Evolutionary conservation across 257 asterid species (phyloP), one percentile per base, ranked within the genome.

Genomic region (Nicotiana attenuata): DNA sequence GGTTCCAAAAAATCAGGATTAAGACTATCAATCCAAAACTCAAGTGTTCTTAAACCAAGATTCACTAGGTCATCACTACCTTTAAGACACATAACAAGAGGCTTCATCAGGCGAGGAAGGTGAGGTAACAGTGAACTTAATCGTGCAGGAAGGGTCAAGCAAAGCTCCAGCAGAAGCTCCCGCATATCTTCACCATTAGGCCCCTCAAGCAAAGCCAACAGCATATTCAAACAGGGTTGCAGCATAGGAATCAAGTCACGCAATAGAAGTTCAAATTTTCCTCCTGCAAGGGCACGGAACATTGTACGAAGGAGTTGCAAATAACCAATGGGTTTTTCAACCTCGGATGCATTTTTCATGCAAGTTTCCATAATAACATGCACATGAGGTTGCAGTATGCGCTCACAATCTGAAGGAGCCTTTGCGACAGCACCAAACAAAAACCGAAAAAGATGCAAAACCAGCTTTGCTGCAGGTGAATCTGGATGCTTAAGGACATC

Each of bases 11-110:
- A 96, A 85, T 96, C 99, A 86, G 99, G 99, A 87, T 96, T 96
- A 90, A 96, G 89, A 91, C 99, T 96, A 88, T 96, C 99, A 82
- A 96, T 94, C 99, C 99, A 96, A 91, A 96, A 96, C 87, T 96
- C 99, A 77, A 96, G 98, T 73, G 99, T 96, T 87, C 98, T 93
- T 85, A 96, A 88, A 87, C 98, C 97, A 77, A 92, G 95, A 89
- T 92, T 94, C 83, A 94, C 93, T 33, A 96, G 91, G 77, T 94
- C 99, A 86, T 94, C 98, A 85, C 91, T 93, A 85, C 97, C 99
- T 90, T 88, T 94, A 78, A 96, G 98, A 88, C 97, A 96, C 98
- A 96, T 90, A 84, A 96, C 99, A 67, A 96, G 94, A 84, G 99
- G 98, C 89, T 90, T 96, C 99, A 96, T 93, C 35, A 96, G 92